These are phyloP conservation scores for Naematelia aurantialba DNA, from an alignment of 768 basidiomycete genomes.

Conservation along the genomic window DNA sequence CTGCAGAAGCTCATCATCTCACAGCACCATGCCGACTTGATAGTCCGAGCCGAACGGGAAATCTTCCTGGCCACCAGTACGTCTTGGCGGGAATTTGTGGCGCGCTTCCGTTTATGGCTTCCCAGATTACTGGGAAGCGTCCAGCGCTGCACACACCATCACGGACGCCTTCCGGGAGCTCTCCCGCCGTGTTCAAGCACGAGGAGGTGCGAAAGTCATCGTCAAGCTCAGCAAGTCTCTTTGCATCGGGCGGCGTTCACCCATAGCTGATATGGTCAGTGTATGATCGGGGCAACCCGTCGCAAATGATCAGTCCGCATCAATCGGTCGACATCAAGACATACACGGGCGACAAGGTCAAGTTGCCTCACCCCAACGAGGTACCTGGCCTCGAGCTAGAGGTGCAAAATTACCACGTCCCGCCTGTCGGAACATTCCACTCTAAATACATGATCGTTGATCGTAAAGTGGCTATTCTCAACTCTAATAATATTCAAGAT, in stretches of 20 bases:
- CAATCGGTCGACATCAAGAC: slow-evolving; percentile 30
- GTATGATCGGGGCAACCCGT: slow-evolving; percentile 35
- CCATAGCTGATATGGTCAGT: slow-evolving; percentile 6
- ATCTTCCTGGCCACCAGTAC: slow-evolving; percentile 36
- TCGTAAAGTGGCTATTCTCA: slow-evolving; percentile 59
- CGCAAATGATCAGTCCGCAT: slow-evolving; percentile 29
- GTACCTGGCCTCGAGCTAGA: slow-evolving; percentile 26
- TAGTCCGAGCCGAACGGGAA: slow-evolving; percentile 29
- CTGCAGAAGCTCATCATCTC: neutral
- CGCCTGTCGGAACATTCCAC: slow-evolving; percentile 65
- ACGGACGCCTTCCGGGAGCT: slow-evolving; percentile 31
- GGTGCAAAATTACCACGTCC: slow-evolving; percentile 47
- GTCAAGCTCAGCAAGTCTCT: slow-evolving; percentile 27
- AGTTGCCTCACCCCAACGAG: slow-evolving; percentile 28
- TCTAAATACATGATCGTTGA: slow-evolving; percentile 66
- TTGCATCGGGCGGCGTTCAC: neutral
- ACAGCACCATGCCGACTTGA: slow-evolving; percentile 34
- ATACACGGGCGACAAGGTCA: slow-evolving; percentile 34
- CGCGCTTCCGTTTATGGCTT: neutral
- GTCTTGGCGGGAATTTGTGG: neutral
- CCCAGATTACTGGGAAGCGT: slow-evolving; percentile 35
- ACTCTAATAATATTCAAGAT: slow-evolving; percentile 64
- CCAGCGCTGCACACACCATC: slow-evolving; percentile 24
- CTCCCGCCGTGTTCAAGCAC: slow-evolving; percentile 24
- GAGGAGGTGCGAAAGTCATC: slow-evolving; percentile 22